These are phyloP conservation scores for Colletotrichum navitas DNA, from an alignment of 2,329 filamentous ascomycete species.

Conservation along the genomic window DNA sequence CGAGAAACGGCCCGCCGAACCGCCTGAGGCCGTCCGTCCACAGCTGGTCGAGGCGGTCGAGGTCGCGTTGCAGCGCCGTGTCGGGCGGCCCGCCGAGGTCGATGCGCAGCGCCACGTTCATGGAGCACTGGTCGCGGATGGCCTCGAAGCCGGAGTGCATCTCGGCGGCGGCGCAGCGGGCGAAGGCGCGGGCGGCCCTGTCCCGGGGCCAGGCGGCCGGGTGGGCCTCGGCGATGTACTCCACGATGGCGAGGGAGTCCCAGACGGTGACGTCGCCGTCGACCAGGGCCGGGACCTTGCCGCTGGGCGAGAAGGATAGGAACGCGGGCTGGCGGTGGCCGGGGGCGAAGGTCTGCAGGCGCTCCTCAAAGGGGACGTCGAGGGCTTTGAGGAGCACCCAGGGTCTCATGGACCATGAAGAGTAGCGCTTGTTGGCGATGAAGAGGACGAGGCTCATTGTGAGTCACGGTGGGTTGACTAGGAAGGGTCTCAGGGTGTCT, in stretches of 20 bases:
- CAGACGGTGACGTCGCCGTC: conserved; percentile 51
- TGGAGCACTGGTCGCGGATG: conserved; percentile 57
- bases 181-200: conserved; percentile 55
- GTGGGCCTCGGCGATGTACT: conserved; percentile 59
- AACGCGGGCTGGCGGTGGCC: conserved; percentile 52
- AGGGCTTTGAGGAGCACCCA: conserved; percentile 61
- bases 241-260: conserved; percentile 63
- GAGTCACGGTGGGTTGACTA: neutral
- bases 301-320: conserved; percentile 54
- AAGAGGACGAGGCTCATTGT: conserved; percentile 55
- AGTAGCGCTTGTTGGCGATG: conserved; percentile 61
- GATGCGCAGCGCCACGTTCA: conserved; percentile 57
- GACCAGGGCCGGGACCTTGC: conserved; percentile 58
- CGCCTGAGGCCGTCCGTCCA: conserved; percentile 54
- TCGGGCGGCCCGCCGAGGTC: conserved; percentile 47
- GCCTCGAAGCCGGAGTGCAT: conserved; percentile 61
- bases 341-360: conserved; percentile 52
- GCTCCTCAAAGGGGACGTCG: conserved; percentile 57
- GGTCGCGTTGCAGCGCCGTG: conserved; percentile 50
- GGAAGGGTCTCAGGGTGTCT: neutral
- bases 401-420: conserved; percentile 60
- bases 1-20: conserved; percentile 59
- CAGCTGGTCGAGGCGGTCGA: conserved; percentile 53
- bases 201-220: conserved; percentile 58
- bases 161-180: conserved; percentile 58